Percentiles rank a stretch among this genome's conserved stretches.
Conservation (phyloP, 202 grass and related monocot genomes). For the Carex sylvatica region DNA sequence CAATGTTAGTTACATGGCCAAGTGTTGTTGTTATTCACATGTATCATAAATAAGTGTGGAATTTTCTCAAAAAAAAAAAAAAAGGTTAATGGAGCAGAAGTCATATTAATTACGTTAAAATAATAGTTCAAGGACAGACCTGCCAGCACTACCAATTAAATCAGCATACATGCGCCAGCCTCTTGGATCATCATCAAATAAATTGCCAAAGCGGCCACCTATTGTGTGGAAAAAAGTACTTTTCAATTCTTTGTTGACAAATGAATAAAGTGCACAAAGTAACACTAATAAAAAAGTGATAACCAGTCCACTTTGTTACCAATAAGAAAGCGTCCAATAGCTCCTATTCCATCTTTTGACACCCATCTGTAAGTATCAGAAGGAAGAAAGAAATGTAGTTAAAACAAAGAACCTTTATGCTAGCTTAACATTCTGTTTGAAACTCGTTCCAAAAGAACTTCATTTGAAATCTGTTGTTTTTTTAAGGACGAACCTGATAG, state of each 20-base stretch:
- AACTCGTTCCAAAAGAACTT: constrained; percentile 10
- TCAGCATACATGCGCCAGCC: constrained; percentile 98
- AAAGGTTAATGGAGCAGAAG: constrained; percentile 13
- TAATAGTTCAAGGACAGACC: constrained; percentile 39
- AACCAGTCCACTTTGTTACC: constrained; percentile 38
- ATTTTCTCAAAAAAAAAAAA: constrained; percentile 16
- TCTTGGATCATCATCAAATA: constrained; percentile 97
- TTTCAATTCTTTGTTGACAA: neutral
- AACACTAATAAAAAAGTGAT: neutral
- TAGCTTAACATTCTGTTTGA: neutral
- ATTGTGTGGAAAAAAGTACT: constrained; percentile 26
- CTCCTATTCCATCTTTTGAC: constrained; percentile 92
- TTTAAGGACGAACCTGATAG: constrained; percentile 53
- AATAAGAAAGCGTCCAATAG: constrained; percentile 82
- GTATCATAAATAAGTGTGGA: neutral
- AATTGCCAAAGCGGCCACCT: constrained; percentile 81
- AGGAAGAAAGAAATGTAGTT: neutral
- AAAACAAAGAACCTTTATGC: constrained; percentile 8
- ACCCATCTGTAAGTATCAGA: constrained; percentile 64
- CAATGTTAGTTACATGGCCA: neutral
- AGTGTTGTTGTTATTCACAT: neutral
- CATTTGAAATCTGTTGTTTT: neutral
- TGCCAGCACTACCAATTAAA: constrained; percentile 92
- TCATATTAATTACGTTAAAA: constrained; percentile 21
- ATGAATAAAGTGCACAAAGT: neutral